Percentiles rank a stretch among this genome's conserved stretches.
These are phyloP conservation scores for Petunia hybrid DNA, from an alignment of 305 asterid genomes.

Conservation along the genomic window DNA sequence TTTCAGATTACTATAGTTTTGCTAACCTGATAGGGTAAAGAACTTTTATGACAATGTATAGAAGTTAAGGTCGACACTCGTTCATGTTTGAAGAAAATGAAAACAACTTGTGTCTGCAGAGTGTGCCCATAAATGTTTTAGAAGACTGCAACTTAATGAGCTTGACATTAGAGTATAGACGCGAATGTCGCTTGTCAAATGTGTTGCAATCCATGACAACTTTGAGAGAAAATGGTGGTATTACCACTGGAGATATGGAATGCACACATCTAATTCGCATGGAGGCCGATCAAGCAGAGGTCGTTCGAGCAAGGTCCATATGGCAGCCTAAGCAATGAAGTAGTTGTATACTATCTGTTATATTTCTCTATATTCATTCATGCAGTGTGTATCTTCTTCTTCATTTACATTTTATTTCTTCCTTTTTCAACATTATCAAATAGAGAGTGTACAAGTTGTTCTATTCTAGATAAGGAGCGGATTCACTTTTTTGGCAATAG, in stretches of 20 bases:
- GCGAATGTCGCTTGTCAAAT: slow-evolving; percentile 68
- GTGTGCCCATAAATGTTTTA: slow-evolving; percentile 67
- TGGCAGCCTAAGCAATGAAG: slow-evolving; percentile 57
- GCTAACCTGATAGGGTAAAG: neutral
- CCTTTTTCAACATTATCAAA: neutral
- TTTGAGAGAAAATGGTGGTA: slow-evolving; percentile 36
- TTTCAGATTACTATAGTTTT: neutral
- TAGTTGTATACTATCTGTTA: neutral
- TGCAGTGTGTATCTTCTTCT: neutral
- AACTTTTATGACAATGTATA: no score
- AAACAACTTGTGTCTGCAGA: slow-evolving; percentile 47
- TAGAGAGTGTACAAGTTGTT: slow-evolving; percentile 22
- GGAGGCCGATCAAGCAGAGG: slow-evolving; percentile 70
- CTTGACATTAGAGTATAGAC: slow-evolving; percentile 76
- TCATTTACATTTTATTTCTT: neutral
- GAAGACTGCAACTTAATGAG: slow-evolving; percentile 62
- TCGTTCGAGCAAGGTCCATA: slow-evolving; percentile 75
- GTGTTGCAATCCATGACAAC: slow-evolving; percentile 71
- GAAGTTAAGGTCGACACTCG: neutral
- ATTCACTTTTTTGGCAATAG: neutral
- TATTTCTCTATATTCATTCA: neutral
- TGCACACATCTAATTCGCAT: slow-evolving; percentile 82
- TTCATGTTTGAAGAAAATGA: neutral
- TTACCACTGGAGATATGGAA: slow-evolving; percentile 39
- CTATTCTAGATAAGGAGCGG: neutral